phyloP scores from a whole-genome alignment of 495 filamentous ascomycete species.

The Bacidia gigantensis region DNA sequence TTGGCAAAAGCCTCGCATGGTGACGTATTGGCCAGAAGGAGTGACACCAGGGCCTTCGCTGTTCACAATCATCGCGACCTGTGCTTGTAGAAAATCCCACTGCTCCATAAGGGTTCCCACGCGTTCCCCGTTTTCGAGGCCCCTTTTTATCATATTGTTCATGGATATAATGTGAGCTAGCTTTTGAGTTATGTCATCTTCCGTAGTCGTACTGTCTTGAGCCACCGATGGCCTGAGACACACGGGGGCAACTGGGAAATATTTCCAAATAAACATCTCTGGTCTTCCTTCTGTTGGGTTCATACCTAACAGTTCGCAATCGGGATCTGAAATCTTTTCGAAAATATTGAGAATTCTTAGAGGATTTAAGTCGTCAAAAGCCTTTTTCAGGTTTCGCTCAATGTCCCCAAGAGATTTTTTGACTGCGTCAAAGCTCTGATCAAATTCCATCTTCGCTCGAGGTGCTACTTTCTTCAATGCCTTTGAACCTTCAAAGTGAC shows the following conservation, averaged over 20 bases:
- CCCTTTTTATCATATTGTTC: conserved; percentile 66
- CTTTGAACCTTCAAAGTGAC: conserved; percentile 70
- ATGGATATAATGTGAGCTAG: conserved; percentile 86
- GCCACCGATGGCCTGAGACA: conserved; percentile 87
- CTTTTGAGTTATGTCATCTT: conserved; percentile 93
- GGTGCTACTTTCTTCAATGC: conserved; percentile 72
- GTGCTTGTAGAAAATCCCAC: conserved; percentile 91
- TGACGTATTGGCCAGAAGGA: conserved; percentile 57
- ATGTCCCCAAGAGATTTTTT: conserved; percentile 61
- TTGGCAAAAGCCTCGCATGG: conserved; percentile 86
- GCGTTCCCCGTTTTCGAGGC: conserved; percentile 64
- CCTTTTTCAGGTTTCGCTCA: conserved; percentile 81
- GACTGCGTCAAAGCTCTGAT: conserved; percentile 66
- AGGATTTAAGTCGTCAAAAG: conserved; percentile 87
- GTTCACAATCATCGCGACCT: conserved; percentile 95
- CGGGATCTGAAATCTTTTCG: conserved; percentile 65
- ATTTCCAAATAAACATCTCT: conserved; percentile 97
- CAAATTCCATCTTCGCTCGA: conserved; percentile 63
- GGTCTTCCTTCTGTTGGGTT: conserved; percentile 76
- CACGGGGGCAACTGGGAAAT: conserved; percentile 82
- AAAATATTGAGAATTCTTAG: conserved; percentile 81
- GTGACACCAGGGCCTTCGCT: conserved; percentile 86
- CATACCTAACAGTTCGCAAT: conserved; percentile 84
- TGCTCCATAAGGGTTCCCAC: conserved; percentile 90
- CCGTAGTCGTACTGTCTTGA: conserved; percentile 81